Percentiles rank a stretch among this genome's conserved stretches.
Evolutionary conservation across 371 early-diverging fungal genomes (phyloP).

Genomic region (Saksenaea oblongispora): DNA sequence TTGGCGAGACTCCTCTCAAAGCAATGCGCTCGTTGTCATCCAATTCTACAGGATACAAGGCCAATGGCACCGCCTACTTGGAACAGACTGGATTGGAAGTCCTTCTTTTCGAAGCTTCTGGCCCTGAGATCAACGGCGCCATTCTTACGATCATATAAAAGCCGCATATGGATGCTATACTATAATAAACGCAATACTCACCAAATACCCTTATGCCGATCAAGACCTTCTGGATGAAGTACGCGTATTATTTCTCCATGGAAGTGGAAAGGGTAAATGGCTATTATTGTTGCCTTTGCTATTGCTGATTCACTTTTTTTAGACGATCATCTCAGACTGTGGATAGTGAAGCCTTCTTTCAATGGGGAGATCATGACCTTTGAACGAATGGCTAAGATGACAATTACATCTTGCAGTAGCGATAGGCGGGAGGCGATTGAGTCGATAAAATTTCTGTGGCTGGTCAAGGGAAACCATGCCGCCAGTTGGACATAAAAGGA

Average conservation of each 20-base stretch:
- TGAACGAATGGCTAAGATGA: neutral
- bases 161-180: constrained; percentile 13
- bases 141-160: constrained; percentile 12
- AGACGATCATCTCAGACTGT: constrained; percentile 1
- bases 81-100: constrained; percentile 2
- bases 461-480: neutral
- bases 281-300: neutral
- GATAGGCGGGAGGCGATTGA: neutral
- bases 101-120: constrained; percentile 11
- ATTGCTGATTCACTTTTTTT: neutral
- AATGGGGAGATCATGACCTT: neutral
- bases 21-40: neutral
- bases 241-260: constrained; percentile 10
- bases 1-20: constrained; percentile 7
- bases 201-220: constrained; percentile 7
- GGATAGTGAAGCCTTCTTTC: neutral
- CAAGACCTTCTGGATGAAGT: neutral
- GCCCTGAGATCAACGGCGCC: neutral
- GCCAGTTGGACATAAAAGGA: neutral
- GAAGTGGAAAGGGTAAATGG: constrained; percentile 5
- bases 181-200: constrained; percentile 6
- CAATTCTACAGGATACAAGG: neutral
- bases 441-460: neutral
- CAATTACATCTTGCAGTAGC: neutral
- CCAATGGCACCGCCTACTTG: constrained; percentile 7